Conservation (phyloP, 129 eudicot genomes). For the Dittrichia graveolens region DNA sequence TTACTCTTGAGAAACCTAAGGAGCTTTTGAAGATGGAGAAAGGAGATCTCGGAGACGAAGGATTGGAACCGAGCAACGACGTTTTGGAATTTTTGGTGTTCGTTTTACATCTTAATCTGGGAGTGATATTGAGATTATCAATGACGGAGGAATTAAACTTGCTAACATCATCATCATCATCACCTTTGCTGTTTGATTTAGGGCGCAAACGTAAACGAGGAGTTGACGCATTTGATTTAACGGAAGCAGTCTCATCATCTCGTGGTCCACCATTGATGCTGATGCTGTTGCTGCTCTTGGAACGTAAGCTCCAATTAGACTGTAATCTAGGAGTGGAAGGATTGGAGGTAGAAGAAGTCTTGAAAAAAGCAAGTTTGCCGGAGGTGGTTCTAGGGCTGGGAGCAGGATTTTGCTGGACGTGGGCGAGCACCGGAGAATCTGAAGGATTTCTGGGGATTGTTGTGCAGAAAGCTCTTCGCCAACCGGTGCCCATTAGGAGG, state of each 20-base stretch:
- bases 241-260: neutral
- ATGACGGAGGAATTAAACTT: conserved; percentile 33
- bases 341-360: conserved; percentile 21
- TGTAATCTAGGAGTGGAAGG: conserved; percentile 61
- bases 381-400: conserved; percentile 30
- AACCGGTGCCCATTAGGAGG: conserved; percentile 77
- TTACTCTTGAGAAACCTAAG: conserved; percentile 74
- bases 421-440: conserved; percentile 23
- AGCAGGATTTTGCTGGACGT: conserved; percentile 24
- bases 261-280: neutral
- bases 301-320: conserved; percentile 33
- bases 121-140: conserved; percentile 43
- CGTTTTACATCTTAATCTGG: conserved; percentile 61
- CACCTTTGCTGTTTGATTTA: conserved; percentile 22
- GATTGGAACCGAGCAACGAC: conserved; percentile 39
- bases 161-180: neutral
- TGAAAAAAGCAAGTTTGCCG: conserved; percentile 38
- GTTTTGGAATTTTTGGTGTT: conserved; percentile 38
- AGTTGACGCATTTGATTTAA: conserved; percentile 37
- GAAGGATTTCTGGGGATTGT: conserved; percentile 56
- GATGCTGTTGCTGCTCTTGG: conserved; percentile 30
- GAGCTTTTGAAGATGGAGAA: conserved; percentile 78
- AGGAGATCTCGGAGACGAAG: conserved; percentile 95
- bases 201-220: conserved; percentile 47
- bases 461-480: conserved; percentile 94